These are phyloP conservation scores for Cercospora zeina DNA, from an alignment of 2,329 filamentous ascomycete genomes.

Conservation along the genomic window DNA sequence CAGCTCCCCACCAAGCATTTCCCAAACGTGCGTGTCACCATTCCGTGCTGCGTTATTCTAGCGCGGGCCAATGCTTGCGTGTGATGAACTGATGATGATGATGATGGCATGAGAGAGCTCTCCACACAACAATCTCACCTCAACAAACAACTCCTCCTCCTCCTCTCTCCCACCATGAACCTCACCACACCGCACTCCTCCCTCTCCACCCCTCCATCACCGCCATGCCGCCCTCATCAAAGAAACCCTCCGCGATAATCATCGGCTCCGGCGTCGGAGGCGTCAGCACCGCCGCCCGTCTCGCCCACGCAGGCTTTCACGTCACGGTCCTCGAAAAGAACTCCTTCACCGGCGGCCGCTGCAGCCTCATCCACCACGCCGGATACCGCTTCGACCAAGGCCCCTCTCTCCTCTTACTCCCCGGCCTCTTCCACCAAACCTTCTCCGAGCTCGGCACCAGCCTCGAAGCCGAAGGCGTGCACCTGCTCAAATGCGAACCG, in stretches of 20 bases:
- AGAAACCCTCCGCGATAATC: slow-evolving; percentile 52
- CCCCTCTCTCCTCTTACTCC: slow-evolving; percentile 70
- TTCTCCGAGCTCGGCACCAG: slow-evolving; percentile 69
- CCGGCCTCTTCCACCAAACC: slow-evolving; percentile 67
- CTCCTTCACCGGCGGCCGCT: slow-evolving; percentile 68
- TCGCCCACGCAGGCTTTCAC: slow-evolving; percentile 67
- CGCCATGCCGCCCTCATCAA: slow-evolving; percentile 27
- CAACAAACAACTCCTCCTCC: neutral
- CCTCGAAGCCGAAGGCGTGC: slow-evolving; percentile 64
- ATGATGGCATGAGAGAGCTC: neutral
- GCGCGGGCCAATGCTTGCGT: slow-evolving; percentile 4
- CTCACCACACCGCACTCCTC: neutral
- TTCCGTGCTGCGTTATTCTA: neutral
- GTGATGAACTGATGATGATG: too few species aligned
- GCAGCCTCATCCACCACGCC: slow-evolving; percentile 58
- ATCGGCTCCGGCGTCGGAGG: slow-evolving; percentile 70
- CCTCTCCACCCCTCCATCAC: neutral
- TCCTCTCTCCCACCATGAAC: neutral
- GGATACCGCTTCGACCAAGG: slow-evolving; percentile 68
- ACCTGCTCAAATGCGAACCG: slow-evolving; percentile 69
- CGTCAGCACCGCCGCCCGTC: slow-evolving; percentile 66
- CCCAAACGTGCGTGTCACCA: neutral
- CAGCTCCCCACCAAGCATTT: neutral
- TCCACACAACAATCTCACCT: slow-evolving; percentile 3
- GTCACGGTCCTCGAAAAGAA: slow-evolving; percentile 83